These are phyloP conservation scores for Fusarium proliferatum DNA, from an alignment of 2,329 filamentous ascomycete genomes.

Conservation along the genomic window DNA sequence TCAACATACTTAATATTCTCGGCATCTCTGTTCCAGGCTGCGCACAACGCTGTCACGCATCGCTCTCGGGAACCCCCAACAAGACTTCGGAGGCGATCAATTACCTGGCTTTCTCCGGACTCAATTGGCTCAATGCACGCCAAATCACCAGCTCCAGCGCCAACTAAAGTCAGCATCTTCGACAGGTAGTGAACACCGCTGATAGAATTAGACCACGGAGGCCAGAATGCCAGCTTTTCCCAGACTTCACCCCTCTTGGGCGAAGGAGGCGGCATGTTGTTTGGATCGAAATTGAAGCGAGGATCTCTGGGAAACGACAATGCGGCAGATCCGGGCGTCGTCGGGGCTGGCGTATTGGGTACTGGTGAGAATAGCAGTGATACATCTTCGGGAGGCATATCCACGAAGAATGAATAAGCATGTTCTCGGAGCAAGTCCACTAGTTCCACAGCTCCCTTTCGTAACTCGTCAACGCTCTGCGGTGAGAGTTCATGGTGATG, in stretches of 20 bases:
- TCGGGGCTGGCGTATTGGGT: constrained; percentile 64
- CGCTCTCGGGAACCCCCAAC: constrained; percentile 85
- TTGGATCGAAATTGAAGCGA: constrained; percentile 82
- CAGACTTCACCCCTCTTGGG: constrained; percentile 84
- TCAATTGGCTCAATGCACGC: constrained; percentile 77
- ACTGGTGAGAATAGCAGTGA: constrained; percentile 87
- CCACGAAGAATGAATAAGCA: constrained; percentile 83
- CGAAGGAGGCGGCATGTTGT: constrained; percentile 79
- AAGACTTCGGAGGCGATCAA: constrained; percentile 80
- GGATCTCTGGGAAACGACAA: constrained; percentile 73
- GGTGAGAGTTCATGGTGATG: constrained; percentile 83
- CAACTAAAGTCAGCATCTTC: constrained; percentile 82
- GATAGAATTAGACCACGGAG: constrained; percentile 89
- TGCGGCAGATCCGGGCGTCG: constrained; percentile 46
- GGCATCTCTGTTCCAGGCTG: constrained; percentile 92
- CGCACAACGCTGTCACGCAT: constrained; percentile 85
- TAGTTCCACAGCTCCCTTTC: constrained; percentile 83
- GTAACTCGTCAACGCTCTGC: constrained; percentile 76
- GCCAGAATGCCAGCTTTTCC: constrained; percentile 97
- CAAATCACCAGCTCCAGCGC: constrained; percentile 89
- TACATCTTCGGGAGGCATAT: constrained; percentile 90
- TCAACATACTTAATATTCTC: constrained; percentile 93
- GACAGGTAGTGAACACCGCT: constrained; percentile 92
- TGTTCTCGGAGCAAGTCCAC: constrained; percentile 84
- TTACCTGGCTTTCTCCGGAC: constrained; percentile 63